Evolutionary conservation across 768 basidiomycete species (phyloP).

Genomic region (Saitozyma sp.): DNA sequence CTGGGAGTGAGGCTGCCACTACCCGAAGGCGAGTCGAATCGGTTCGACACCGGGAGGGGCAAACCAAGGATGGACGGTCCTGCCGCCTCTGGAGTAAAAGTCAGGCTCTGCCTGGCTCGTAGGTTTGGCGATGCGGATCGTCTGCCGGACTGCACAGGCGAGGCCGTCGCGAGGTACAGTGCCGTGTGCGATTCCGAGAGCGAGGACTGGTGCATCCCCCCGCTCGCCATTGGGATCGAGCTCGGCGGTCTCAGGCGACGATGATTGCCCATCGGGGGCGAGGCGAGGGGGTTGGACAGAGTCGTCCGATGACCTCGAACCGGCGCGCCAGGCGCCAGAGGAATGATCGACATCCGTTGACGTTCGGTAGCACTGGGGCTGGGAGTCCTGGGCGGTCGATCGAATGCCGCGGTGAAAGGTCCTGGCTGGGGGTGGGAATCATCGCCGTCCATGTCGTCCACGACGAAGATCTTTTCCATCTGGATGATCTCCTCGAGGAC

Average conservation of each 20-base stretch:
- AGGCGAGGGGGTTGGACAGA: constrained; percentile 19
- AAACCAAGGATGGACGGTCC: constrained; percentile 24
- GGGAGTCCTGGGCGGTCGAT: constrained; percentile 39
- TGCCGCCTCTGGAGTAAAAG: constrained; percentile 33
- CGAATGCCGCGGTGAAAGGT: constrained; percentile 33
- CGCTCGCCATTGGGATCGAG: constrained; percentile 29
- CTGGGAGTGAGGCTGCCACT: constrained; percentile 13
- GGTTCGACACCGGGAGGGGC: background rate
- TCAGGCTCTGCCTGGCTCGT: constrained; percentile 23
- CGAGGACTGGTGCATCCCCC: constrained; percentile 38
- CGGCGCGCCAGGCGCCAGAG: constrained; percentile 35
- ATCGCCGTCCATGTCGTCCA: constrained; percentile 28
- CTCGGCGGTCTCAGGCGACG: background rate
- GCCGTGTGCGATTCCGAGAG: constrained; percentile 46
- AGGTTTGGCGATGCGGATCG: constrained; percentile 31
- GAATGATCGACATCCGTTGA: background rate
- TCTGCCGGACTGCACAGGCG: constrained; percentile 23
- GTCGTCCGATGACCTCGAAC: constrained; percentile 25
- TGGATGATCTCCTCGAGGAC: constrained; percentile 50
- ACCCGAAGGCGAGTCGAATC: constrained; percentile 16
- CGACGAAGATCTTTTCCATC: constrained; percentile 48
- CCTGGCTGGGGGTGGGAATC: constrained; percentile 10
- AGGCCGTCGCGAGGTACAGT: constrained; percentile 42
- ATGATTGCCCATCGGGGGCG: constrained; percentile 13
- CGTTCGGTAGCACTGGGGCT: constrained; percentile 18